Conservation (phyloP, 768 basidiomycete species). For the Sporobolomyces phaffii region DNA sequence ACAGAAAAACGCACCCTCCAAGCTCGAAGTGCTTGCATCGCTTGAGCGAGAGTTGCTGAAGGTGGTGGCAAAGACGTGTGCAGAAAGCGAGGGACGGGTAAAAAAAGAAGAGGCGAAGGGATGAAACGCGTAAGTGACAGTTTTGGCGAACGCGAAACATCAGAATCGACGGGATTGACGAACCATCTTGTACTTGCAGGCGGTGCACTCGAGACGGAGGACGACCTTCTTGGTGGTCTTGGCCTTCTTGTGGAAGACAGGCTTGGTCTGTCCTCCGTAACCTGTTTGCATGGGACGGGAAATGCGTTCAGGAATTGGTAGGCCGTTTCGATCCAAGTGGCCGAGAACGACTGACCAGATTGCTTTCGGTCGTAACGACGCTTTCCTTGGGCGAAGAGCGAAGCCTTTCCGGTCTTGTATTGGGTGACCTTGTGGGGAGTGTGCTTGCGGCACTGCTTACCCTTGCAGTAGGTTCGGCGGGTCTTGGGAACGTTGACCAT, state of each 20-base stretch:
- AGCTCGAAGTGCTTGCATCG: constrained; percentile 99
- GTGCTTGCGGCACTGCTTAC: constrained; percentile 94
- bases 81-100: too few relatives aligned
- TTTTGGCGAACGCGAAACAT: too few relatives aligned
- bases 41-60: constrained; percentile 70
- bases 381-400: constrained; percentile 96
- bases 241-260: constrained; percentile 97
- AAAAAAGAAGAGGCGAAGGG: not conserved
- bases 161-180: not conserved
- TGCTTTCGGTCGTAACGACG: constrained; percentile 99
- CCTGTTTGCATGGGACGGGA: constrained; percentile 47
- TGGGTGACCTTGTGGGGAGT: constrained; percentile 99
- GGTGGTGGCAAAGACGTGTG: too few relatives aligned
- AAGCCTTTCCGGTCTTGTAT: constrained; percentile 99
- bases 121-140: not conserved
- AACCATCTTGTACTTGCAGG: constrained; percentile 46
- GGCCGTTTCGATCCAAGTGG: too few relatives aligned
- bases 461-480: constrained; percentile 97
- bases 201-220: constrained; percentile 91
- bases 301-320: not conserved
- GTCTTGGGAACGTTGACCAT: constrained; percentile 99
- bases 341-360: constrained; percentile 50
- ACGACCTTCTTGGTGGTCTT: constrained; percentile 99
- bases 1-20: constrained; percentile 56
- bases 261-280: constrained; percentile 99